These are phyloP conservation scores for Boletus bicolor DNA, from an alignment of 768 basidiomycete genomes.

Conservation along the genomic window DNA sequence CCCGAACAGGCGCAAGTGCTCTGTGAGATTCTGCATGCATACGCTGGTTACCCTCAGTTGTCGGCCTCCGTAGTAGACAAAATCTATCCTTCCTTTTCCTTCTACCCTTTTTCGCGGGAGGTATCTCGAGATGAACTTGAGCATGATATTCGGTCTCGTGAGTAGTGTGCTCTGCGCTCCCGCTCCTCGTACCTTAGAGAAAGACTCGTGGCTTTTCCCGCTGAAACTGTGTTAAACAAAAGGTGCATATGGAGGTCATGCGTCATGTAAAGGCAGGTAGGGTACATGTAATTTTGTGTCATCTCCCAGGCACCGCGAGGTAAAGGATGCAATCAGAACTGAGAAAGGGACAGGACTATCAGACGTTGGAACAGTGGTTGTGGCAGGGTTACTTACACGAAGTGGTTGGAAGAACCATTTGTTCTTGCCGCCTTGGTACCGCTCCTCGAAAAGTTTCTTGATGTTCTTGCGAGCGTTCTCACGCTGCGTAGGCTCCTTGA, in stretches of 20 bases:
- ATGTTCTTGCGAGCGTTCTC: conserved; percentile 94
- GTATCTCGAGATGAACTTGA: not conserved
- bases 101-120: not conserved
- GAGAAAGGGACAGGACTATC: not conserved
- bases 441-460: conserved; percentile 95
- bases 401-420: conserved; percentile 94
- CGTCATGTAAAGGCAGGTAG: conserved; percentile 29
- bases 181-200: not conserved
- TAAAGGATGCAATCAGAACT: conserved; percentile 36
- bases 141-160: not conserved
- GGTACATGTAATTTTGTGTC: conserved; percentile 40
- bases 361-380: not conserved
- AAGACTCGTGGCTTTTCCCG: not conserved
- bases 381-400: conserved; percentile 48
- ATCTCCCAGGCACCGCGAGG: conserved; percentile 15
- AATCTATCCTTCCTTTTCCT: conserved; percentile 19
- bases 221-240: not conserved
- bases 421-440: conserved; percentile 93
- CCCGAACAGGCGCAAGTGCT: conserved; percentile 45
- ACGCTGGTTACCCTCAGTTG: conserved; percentile 10
- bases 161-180: not conserved
- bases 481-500: conserved; percentile 96
- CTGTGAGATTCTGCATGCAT: conserved; percentile 32
- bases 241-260: conserved; percentile 24
- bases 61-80: conserved; percentile 21